Evolutionary conservation across 2,329 filamentous ascomycete genomes (phyloP), one percentile per base, ranked within the genome.

Genomic region (Truncatella angustata): DNA sequence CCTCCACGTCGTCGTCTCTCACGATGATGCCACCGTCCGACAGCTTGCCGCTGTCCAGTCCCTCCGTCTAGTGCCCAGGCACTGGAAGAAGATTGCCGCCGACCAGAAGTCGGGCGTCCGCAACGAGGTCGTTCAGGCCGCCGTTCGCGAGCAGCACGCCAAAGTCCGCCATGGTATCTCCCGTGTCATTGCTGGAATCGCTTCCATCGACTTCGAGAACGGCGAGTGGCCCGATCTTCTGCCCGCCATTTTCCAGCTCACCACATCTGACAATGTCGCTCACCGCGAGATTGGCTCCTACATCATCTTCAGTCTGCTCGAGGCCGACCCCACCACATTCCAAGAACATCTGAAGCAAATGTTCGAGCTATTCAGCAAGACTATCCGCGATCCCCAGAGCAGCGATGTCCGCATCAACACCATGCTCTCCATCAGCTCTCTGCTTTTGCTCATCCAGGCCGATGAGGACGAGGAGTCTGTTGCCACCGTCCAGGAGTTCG

Each of bases 401-500:
- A 83, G 88, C 56, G 91, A 97, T 69, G 94, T 99, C 52, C 87
- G 92, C 63, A 86, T 96, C 75, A 97, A 97, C 78, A 95, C 94
- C 28, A 86, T 97, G 73, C 84, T 96, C 65, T 91, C 91, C 55
- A 82, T 97, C 55, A 91, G 92, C 64, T 88, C 91, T 65, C 81
- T 96, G 63, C 87, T 93, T 50, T 88, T 95, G 78, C 82, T 96
- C 56, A 77, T 97, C 45, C 90, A 97, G 66, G 85, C 89, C 1
- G 92, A 97, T 35, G 90, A 96, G 74, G 88, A 96, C 59, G 77
- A 82, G 56, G 77, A 86, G 58, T 83, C 86, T 37, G 77, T 96
- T 54, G 81, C 83, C 64, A 78, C 85, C 45, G 88, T 97, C 68
- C 90, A 95, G 71, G 78, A 81, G 58, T 84, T 94, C 51, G 81